Evolutionary conservation across 805 yeast species (phyloP).

Genomic region (Starmera amethionina): DNA sequence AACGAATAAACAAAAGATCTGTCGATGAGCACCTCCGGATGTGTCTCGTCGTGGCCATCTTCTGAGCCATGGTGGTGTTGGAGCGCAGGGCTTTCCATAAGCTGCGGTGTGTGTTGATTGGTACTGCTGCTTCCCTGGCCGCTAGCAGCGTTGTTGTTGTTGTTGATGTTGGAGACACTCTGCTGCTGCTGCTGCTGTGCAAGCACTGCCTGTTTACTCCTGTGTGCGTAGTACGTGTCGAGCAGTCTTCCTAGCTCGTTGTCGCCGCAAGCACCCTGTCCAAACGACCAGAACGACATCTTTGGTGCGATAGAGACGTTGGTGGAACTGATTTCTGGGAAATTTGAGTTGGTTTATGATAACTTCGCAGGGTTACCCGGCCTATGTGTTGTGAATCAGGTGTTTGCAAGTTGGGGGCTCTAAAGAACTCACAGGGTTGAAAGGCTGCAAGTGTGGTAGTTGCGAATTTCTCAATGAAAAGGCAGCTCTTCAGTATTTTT

Average conservation of each 20-base stretch:
- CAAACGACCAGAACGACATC: conserved; percentile 39
- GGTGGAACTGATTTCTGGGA: too few species aligned
- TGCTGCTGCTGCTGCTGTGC: neutral
- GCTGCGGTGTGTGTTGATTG: neutral
- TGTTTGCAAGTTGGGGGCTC: too few species aligned
- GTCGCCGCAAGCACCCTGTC: conserved; percentile 23
- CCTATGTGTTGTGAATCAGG: too few species aligned
- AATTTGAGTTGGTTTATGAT: too few species aligned
- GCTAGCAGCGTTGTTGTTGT: conserved; percentile 3
- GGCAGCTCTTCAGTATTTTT: too few species aligned
- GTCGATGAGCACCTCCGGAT: conserved; percentile 8
- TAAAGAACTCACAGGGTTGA: too few species aligned
- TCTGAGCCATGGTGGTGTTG: neutral
- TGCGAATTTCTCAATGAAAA: too few species aligned
- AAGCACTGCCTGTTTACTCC: conserved; percentile 4
- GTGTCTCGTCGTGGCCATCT: neutral
- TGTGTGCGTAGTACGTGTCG: conserved; percentile 25
- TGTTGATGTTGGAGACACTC: conserved; percentile 1
- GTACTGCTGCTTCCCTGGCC: neutral
- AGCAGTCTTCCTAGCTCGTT: conserved; percentile 29
- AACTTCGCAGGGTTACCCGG: too few species aligned
- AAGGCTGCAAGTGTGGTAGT: too few species aligned
- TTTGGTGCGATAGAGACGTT: too few species aligned
- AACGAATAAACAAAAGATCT: conserved; percentile 25
- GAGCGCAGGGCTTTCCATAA: neutral